Evolutionary conservation across 2,329 filamentous ascomycete genomes (phyloP).

Genomic region (Beauveria australis): DNA sequence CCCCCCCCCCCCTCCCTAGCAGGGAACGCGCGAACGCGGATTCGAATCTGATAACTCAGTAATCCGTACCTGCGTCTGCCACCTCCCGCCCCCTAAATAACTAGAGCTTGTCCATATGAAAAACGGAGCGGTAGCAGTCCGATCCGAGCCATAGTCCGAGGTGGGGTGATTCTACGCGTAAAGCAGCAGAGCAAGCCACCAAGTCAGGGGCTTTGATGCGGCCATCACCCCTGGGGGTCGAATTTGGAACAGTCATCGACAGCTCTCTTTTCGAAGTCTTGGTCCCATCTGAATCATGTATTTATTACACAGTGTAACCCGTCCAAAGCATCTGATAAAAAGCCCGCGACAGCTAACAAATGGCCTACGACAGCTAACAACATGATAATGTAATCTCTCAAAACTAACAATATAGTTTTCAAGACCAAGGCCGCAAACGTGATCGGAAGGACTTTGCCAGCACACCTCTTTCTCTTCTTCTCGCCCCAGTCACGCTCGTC

Average conservation of each 20-base stretch:
- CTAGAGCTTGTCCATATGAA: not conserved
- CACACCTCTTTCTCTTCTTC: too few species aligned
- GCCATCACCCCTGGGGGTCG: not conserved
- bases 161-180: conserved; percentile 1
- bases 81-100: not conserved
- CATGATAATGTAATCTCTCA: too few species aligned
- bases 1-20: not conserved
- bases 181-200: not conserved
- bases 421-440: too few species aligned
- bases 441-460: too few species aligned
- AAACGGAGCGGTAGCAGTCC: not conserved
- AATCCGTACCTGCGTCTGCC: not conserved
- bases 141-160: conserved; percentile 5
- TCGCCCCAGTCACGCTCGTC: too few species aligned
- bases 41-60: conserved; percentile 4
- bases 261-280: not conserved
- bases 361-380: too few species aligned
- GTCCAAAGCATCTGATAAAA: not conserved
- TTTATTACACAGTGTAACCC: not conserved
- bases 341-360: too few species aligned
- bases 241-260: not conserved
- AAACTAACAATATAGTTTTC: too few species aligned
- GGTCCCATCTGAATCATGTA: too few species aligned
- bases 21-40: not conserved
- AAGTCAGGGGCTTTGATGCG: not conserved